phyloP scores from a whole-genome alignment of 2,329 filamentous ascomycete genomes.

The Pleomassaria siparia region DNA sequence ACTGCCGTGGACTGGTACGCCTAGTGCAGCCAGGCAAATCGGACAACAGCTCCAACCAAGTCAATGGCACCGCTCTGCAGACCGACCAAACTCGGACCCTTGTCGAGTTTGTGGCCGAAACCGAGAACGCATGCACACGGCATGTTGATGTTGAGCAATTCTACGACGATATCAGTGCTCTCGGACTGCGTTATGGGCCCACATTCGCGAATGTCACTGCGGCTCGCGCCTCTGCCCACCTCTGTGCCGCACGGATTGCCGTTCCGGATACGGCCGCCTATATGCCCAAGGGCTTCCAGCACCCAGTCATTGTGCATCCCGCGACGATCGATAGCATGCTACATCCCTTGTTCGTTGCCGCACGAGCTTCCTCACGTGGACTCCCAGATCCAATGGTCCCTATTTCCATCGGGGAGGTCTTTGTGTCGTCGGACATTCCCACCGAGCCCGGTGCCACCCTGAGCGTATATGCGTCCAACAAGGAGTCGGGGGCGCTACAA shows the following conservation, averaged over 20 bases:
- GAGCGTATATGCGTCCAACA: no score
- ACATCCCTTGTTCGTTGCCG: no score
- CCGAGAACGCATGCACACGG: no score
- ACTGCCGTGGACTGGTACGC: constrained; percentile 51
- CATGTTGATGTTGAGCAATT: constrained; percentile 37
- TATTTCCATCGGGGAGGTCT: no score
- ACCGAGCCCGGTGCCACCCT: no score
- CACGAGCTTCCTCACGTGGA: no score
- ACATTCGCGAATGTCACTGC: constrained; percentile 55
- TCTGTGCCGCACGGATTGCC: constrained; percentile 25
- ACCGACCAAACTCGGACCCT: no score
- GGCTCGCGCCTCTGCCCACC: constrained; percentile 43
- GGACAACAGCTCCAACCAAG: constrained; percentile 46
- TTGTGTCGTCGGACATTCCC: no score
- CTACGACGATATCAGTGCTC: constrained; percentile 50
- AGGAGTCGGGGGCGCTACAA: no score
- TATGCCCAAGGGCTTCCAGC: constrained; percentile 30
- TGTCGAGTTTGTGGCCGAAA: no score
- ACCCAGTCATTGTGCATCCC: constrained; percentile 25
- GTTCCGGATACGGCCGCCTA: constrained; percentile 20
- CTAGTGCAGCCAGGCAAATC: constrained; percentile 40
- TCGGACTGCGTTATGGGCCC: constrained; percentile 55
- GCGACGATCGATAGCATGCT: no score
- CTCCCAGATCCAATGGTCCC: no score
- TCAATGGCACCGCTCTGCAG: constrained; percentile 10